A percentile compares a stretch with the other conserved stretches of the same genome.
Evolutionary conservation across 345 rosid species (phyloP).

Genomic region (Euphorbia tirucalli): DNA sequence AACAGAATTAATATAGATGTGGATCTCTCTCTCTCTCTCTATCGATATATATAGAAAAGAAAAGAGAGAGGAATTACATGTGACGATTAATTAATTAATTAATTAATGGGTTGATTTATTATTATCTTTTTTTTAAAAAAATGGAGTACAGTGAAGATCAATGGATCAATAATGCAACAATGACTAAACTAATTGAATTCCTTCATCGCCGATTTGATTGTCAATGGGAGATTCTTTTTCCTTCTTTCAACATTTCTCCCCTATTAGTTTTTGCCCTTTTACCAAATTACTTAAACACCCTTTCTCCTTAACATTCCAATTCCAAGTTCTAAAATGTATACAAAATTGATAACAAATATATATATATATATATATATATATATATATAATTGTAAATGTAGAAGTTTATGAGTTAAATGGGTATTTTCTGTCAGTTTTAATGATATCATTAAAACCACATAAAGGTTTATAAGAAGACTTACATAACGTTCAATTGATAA

Average conservation of each 20-base stretch:
- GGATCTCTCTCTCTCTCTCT: neutral
- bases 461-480: no score
- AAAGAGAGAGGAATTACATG: neutral
- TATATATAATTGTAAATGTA: no score
- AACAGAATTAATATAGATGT: neutral
- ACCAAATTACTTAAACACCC: slow-evolving; percentile 26
- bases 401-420: no score
- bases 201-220: slow-evolving; percentile 16
- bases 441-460: no score
- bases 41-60: neutral
- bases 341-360: no score
- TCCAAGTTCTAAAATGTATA: no score
- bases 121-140: neutral
- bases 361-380: no score
- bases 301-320: neutral
- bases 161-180: slow-evolving; percentile 11
- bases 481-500: no score
- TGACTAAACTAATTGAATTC: slow-evolving; percentile 2
- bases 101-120: neutral
- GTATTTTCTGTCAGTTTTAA: no score
- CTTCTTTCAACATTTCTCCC: slow-evolving; percentile 13
- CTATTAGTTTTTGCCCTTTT: neutral
- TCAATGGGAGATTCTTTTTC: slow-evolving; percentile 24
- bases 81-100: no score
- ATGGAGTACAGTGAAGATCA: neutral